Evolutionary conservation across 108 stramenopile genomes (phyloP), one percentile per base, ranked within the genome.

Genomic region (Cyclotella atomus): DNA sequence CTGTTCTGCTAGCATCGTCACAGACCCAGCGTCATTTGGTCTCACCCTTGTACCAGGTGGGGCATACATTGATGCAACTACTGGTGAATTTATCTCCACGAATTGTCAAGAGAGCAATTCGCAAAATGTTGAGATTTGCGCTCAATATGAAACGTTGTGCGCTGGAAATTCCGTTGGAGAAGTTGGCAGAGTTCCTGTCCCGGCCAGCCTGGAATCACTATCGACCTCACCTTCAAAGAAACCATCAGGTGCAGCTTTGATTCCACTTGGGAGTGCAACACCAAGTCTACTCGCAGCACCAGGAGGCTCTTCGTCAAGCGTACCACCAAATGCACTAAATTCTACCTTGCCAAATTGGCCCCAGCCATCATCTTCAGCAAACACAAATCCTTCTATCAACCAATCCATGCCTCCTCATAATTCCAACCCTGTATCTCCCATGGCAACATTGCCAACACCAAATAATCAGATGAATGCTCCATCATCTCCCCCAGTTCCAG

Each of bases 21-120:
- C 46, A 14, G 47, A 73, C 29, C 63, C 72, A 44, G 47, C 63
- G 19, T 12, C 41, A 29, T 50, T 54, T 46, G 63, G 53, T 44
- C 72, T 73, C 41, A 32, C 23, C 6, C 41, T 63, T 10, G 47
- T 62, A 27, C 49, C 63, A 23, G 55, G 62, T 24, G 52, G 52
- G 0, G 72, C 64, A 10, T 73, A 64, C 38, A 64, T 60, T 0
- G 46, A 73, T 43, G 45, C 62, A n/a, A n/a, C 29, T 17, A 64
- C 28, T n/a, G 62, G 52, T 19, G 72, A 73, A 6, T 61, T 44
- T 34, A 60, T 73, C 1, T 30, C 61, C 17, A 73, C 72, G 32
- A 73, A 61, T 55, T 73, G 72, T 47, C 35, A 24, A 61, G 52
- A 49, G 36, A 34, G 25, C 33, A 44, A 44, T 43, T 19, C 16